These are phyloP conservation scores for Pseudogymnoascus sp. DNA, from an alignment of 2,329 filamentous ascomycete genomes.

Conservation along the genomic window DNA sequence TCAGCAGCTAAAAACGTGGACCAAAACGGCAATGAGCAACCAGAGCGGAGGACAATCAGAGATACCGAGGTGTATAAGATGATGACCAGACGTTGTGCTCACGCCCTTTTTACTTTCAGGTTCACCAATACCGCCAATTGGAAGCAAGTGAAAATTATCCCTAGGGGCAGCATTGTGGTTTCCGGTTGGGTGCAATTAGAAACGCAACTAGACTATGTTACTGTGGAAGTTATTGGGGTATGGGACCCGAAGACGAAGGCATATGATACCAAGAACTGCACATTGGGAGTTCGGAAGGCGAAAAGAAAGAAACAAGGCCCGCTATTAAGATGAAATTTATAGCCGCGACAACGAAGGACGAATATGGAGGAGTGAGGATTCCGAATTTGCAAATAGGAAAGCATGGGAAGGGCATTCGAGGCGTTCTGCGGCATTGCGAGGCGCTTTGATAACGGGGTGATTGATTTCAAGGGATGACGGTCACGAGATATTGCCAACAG, in stretches of 20 bases:
- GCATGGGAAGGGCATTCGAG: not conserved
- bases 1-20: conserved; percentile 10
- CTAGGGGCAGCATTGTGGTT: conserved; percentile 43
- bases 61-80: conserved; percentile 2
- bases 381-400: not conserved
- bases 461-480: not conserved
- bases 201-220: conserved; percentile 37
- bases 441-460: not conserved
- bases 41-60: conserved; percentile 9
- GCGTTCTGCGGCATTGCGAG: conserved; percentile 1
- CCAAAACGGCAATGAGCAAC: conserved; percentile 7
- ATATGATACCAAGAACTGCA: conserved; percentile 24
- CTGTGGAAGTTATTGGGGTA: conserved; percentile 44
- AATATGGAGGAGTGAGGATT: not conserved
- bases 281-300: not conserved
- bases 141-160: conserved; percentile 37
- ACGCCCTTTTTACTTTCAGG: conserved; percentile 23
- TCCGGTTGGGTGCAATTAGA: conserved; percentile 48
- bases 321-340: not conserved
- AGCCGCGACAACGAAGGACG: not conserved
- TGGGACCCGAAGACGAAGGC: conserved; percentile 48
- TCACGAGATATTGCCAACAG: not conserved
- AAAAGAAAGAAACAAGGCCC: not conserved
- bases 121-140: conserved; percentile 35
- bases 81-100: conserved; percentile 19